Conservation (phyloP, 2,329 filamentous ascomycete species). For the Cladophialophora immunda region DNA sequence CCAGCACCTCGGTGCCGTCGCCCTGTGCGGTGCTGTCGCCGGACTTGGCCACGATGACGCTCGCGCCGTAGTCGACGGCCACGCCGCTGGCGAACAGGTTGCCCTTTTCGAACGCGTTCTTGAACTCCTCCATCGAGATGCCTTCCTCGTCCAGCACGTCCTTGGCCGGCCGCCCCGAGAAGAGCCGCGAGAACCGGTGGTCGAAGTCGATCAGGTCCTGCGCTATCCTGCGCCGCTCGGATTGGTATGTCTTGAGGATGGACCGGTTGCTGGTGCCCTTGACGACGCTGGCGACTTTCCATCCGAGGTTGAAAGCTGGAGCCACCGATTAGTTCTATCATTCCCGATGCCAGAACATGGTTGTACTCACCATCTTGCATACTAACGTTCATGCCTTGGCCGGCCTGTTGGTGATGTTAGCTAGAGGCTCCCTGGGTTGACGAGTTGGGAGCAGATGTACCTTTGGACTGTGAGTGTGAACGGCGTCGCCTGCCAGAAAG, state of each 20-base stretch:
- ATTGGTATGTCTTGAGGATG: conserved; percentile 62
- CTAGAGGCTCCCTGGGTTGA: not conserved
- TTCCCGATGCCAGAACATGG: not conserved
- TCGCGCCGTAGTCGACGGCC: conserved; percentile 66
- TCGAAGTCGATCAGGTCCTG: conserved; percentile 73
- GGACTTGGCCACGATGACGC: conserved; percentile 64
- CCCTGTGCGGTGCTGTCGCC: conserved; percentile 55
- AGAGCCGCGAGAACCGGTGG: conserved; percentile 63
- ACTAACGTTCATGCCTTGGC: conserved; percentile 76
- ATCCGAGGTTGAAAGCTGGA: conserved; percentile 63
- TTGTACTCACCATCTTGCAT: conserved; percentile 66
- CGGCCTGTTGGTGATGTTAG: conserved; percentile 64
- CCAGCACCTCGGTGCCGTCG: conserved; percentile 57
- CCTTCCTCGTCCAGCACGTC: conserved; percentile 68
- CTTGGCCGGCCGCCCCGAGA: conserved; percentile 66
- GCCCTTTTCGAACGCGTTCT: conserved; percentile 66
- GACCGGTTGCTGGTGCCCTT: conserved; percentile 51
- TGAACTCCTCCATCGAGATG: conserved; percentile 70
- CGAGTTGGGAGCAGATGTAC: not conserved
- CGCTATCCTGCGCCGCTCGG: conserved; percentile 67
- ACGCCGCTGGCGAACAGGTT: conserved; percentile 68
- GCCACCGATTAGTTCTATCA: conserved; percentile 3
- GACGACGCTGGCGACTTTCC: conserved; percentile 63
- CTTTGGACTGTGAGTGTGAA: conserved; percentile 56
- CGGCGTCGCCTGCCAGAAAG: conserved; percentile 75